A percentile compares a stretch with the other conserved stretches of the same genome.
These are phyloP conservation scores for Urostyla sp. DNA, from an alignment of 73 alveolate genomes.

Conservation along the genomic window DNA sequence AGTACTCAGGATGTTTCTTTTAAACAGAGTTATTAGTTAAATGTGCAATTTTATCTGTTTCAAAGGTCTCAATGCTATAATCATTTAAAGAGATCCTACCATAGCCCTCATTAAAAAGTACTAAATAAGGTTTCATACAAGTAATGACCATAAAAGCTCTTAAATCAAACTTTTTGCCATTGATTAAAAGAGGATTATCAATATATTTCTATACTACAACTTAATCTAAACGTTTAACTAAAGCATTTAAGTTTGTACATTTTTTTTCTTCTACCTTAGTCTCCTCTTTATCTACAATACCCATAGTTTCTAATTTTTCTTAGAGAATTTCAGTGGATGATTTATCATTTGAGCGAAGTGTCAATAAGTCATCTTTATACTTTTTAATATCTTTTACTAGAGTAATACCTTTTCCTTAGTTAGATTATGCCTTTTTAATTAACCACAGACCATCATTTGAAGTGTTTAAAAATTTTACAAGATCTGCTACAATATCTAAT, in stretches of 20 bases:
- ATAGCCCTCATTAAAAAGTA: constrained; percentile 75
- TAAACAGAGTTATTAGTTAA: constrained; percentile 76
- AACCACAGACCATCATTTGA: constrained; percentile 76
- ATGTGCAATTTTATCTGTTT: constrained; percentile 71
- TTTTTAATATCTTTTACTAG: constrained; percentile 62
- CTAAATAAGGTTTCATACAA: constrained; percentile 80
- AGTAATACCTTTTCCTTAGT: constrained; percentile 81
- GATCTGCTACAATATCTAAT: constrained; percentile 72
- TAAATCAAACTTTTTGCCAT: constrained; percentile 91
- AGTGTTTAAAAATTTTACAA: constrained; percentile 67
- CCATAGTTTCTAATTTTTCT: constrained; percentile 60
- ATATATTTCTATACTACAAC: constrained; percentile 85
- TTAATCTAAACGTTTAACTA: constrained; percentile 49
- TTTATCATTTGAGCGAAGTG: constrained; percentile 31
- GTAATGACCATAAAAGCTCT: constrained; percentile 86
- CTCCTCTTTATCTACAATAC: constrained; percentile 37
- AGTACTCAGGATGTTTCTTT: constrained; percentile 77
- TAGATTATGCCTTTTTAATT: constrained; percentile 70
- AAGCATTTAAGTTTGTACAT: constrained; percentile 56
- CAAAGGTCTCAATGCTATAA: constrained; percentile 65
- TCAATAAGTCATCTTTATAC: constrained; percentile 63
- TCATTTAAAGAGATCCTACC: constrained; percentile 71
- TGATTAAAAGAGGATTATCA: constrained; percentile 83
- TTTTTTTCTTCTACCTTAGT: constrained; percentile 23
- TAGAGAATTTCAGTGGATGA: constrained; percentile 57